Conservation (phyloP, 148 eudicot genomes). For the Nyssa sinensis region DNA sequence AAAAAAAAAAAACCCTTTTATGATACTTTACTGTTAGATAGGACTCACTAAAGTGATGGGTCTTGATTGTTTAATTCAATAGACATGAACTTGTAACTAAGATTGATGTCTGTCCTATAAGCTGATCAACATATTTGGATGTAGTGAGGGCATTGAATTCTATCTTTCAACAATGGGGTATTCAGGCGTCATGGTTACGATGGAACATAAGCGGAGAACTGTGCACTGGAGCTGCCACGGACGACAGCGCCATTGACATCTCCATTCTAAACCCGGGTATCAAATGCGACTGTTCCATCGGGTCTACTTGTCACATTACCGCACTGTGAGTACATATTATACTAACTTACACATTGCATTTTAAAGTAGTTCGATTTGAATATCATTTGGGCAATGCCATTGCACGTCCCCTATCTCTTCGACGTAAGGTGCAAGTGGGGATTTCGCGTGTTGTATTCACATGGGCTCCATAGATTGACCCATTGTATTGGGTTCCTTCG, state of each 20-base stretch:
- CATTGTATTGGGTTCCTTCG: too few species aligned
- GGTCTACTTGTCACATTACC: constrained; percentile 60
- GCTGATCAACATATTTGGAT: not conserved
- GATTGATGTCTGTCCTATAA: not conserved
- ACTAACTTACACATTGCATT: not conserved
- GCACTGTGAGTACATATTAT: constrained; percentile 37
- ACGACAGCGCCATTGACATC: constrained; percentile 21
- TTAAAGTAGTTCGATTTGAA: not conserved
- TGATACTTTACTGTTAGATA: too few species aligned
- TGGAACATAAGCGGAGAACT: constrained; percentile 82
- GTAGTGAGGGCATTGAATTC: constrained; percentile 53
- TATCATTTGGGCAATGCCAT: not conserved
- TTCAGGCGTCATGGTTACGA: constrained; percentile 19
- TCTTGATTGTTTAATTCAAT: too few species aligned
- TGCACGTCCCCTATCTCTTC: not conserved
- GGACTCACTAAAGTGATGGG: too few species aligned
- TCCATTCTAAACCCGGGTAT: constrained; percentile 63
- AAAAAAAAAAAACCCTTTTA: too few species aligned
- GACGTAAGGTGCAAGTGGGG: not conserved
- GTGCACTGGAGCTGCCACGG: constrained; percentile 56
- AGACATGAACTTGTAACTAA: not conserved
- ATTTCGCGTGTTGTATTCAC: too few species aligned
- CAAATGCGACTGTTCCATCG: constrained; percentile 58
- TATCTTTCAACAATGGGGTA: constrained; percentile 44
- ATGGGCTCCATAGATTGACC: too few species aligned